Evolutionary conservation across 2,329 filamentous ascomycete species (phyloP), one percentile per base, ranked within the genome.

Genomic region (Albophoma yamanashiensis): DNA sequence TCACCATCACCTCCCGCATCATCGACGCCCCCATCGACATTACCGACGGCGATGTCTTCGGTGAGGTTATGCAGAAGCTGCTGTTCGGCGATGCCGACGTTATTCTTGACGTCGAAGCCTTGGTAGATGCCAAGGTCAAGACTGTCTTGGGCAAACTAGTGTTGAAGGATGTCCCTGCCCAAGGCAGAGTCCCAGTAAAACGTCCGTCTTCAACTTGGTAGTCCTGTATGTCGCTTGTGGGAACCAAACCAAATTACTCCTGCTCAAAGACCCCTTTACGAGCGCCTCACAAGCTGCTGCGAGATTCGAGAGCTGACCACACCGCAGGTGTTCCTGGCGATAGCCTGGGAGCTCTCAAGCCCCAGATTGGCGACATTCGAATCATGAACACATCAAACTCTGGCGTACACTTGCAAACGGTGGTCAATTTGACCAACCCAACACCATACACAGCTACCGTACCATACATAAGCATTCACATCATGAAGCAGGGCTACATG

Each of bases 101-200:
- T n/a, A 72, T 83, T 55, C 78, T 99, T 59, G 83, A 85, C 58
- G 85, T 97, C 64, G 82, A 88, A 66, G 92, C 93, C 27, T 79
- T 83, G 52, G 91, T 97, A 60, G 91, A 96, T 73, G 89, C 92
- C 64, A 85, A 89, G 68, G 84, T 97, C 58, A 80, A 86, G 61
- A 97, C 92, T 38, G 87, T 89, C 34, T 79, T 99, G 64, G 94
- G 94, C 56, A 79, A 87, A 66, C 83, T 97, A 69, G 82, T 88
- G 59, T 78, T 97, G 68, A 91, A 90, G 73, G 86, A 88, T 65
- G 88, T 99, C 68, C 93, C 93, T 56, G 91, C 85, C 73, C 82
- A 92, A 78, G 92, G 94, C 67, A 84, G 87, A 69, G 87, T 99
- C 70, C 89, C 89, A 75, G 85, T 97, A 78, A 95, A 96, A 84